Evolutionary conservation across 139 green algal genomes (phyloP).

Genomic region (Chlorella sp.): DNA sequence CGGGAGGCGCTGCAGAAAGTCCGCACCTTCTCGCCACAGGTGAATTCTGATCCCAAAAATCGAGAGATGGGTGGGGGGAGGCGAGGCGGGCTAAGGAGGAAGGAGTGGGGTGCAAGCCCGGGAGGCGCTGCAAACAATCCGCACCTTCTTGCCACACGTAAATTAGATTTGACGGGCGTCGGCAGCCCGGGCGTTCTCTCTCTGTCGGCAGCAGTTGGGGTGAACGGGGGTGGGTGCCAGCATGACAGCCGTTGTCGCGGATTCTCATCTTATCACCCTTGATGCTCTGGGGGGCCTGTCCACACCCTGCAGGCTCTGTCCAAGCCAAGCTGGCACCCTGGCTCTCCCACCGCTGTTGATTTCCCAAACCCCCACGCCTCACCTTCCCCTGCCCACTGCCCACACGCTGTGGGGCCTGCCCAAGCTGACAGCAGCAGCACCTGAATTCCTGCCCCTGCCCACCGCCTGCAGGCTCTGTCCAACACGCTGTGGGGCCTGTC

Average conservation of each 20-base stretch:
- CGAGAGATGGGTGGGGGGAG: too few relatives aligned
- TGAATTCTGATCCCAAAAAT: neutral
- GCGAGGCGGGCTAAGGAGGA: too few relatives aligned
- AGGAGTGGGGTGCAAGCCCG: neutral
- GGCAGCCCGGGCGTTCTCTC: too few relatives aligned
- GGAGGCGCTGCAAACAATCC: slow-evolving; percentile 21
- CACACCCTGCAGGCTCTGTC: too few relatives aligned
- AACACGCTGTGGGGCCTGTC: slow-evolving; percentile 72
- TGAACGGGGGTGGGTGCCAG: too few relatives aligned
- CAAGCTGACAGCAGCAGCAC: neutral
- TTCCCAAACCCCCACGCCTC: neutral
- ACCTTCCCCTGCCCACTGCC: neutral
- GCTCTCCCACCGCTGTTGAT: too few relatives aligned
- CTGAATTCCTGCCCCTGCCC: neutral
- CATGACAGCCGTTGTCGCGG: too few relatives aligned
- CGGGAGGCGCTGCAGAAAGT: slow-evolving; percentile 23
- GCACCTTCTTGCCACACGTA: slow-evolving; percentile 37
- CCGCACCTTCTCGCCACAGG: slow-evolving; percentile 38
- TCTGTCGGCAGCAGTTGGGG: too few relatives aligned
- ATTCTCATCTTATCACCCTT: too few relatives aligned
- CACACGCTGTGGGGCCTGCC: neutral
- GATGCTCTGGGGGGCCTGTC: too few relatives aligned
- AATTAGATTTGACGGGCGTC: too few relatives aligned
- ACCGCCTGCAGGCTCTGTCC: slow-evolving; percentile 54
- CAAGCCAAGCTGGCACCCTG: too few relatives aligned